Base-by-base conservation (phyloP, 306 rosid genomes). In the Pyrus betulifolia region DNA sequence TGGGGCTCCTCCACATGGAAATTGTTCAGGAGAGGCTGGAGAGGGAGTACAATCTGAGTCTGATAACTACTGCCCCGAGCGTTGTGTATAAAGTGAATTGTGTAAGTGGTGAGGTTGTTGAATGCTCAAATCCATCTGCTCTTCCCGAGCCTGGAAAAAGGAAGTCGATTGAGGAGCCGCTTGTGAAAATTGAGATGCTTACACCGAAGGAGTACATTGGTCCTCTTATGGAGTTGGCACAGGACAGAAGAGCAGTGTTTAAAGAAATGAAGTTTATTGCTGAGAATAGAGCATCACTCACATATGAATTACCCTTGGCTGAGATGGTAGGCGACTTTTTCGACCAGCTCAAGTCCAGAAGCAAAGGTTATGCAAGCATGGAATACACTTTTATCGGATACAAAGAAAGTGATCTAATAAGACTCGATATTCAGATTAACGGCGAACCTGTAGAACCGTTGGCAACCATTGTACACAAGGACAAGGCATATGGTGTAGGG, bases 291-390 rank as follows among this genome's bases (percentile, higher is more conserved):
- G 96, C 98, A 22, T 87, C 98, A 14, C 55, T 91, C 73, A 83
- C 76, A 70, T 92, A 94, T 67, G 93, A 89, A 46, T 83, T 94
- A 51, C 98, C 97, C 45, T 73, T 94, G 19, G 97, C 98, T 23
- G 98, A 91, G 90, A 97, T 91, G 78, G 69, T 90, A 69, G 97
- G 97, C 70, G 98, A 91, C 81, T 93, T 93, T 88, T 93, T 93
- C 85, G 98, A 93, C 78, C 98, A 93, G 87, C 91, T 90, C 58
- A 93, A 93, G 84, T 93, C 98, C 79, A 91, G 93, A 88, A 93
- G 96, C 77, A 93, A 91, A 80, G 98, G 98, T 65, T 93, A 93
- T 63, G 98, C 97, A 23, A 93, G 98, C 91, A 93, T 93, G 98
- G 98, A 93, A 85, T 91, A 91, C 77, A 80, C 82, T 19, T 82